phyloP scores from a whole-genome alignment of 257 asterid species.

The Buddleja alternifolia region DNA sequence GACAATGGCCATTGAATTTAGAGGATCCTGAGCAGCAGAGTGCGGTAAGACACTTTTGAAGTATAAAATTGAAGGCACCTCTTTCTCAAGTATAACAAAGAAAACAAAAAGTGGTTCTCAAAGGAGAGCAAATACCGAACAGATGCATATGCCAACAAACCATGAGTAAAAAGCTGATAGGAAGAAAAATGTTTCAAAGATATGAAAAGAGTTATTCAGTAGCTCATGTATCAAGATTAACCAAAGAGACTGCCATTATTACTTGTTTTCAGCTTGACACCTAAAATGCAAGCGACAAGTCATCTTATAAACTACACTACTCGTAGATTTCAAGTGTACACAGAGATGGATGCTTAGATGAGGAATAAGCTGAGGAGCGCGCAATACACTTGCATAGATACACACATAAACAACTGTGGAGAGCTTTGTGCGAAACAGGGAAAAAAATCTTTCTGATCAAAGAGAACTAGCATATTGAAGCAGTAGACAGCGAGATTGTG shows the following conservation, averaged over 20 bases:
- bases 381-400: too few relatives aligned
- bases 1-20: slow-evolving; percentile 47
- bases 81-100: neutral
- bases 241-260: neutral
- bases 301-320: too few relatives aligned
- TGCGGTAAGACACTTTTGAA: slow-evolving; percentile 12
- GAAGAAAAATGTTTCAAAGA: neutral
- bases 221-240: neutral
- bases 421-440: too few relatives aligned
- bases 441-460: too few relatives aligned
- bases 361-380: too few relatives aligned
- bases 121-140: neutral
- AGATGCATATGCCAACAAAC: neutral
- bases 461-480: too few relatives aligned
- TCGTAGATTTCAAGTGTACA: too few relatives aligned
- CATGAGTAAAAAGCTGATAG: neutral
- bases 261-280: too few relatives aligned
- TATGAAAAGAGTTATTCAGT: neutral
- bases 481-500: too few relatives aligned
- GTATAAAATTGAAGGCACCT: slow-evolving; percentile 4
- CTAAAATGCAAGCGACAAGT: too few relatives aligned
- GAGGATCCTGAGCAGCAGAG: slow-evolving; percentile 57
- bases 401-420: too few relatives aligned
- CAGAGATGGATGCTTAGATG: too few relatives aligned
- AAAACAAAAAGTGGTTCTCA: neutral